Evolutionary conservation across 768 basidiomycete genomes (phyloP).

Genomic region (Saitozyma podzolica): DNA sequence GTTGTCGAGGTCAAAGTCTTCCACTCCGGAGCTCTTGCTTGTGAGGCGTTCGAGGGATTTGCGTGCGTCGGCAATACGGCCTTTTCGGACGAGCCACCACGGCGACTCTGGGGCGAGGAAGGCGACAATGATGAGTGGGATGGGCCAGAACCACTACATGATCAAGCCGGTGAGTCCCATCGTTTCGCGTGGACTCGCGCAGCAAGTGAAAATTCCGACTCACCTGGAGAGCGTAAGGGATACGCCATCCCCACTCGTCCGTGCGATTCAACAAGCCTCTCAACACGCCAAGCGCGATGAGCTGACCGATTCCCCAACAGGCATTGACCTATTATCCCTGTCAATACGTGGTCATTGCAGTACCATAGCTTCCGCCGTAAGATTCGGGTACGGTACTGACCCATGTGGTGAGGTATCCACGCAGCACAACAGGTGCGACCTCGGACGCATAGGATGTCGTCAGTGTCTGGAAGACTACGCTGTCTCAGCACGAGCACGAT

Average conservation of each 20-base stretch:
- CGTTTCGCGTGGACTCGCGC: too few relatives aligned
- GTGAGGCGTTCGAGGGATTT: conserved; percentile 6
- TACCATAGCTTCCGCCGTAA: too few relatives aligned
- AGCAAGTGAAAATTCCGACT: neutral
- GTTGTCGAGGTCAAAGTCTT: conserved; percentile 31
- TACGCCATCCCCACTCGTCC: conserved; percentile 38
- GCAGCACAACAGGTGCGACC: conserved; percentile 47
- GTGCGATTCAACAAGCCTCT: conserved; percentile 36
- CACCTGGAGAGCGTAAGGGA: conserved; percentile 28
- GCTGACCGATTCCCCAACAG: conserved; percentile 52
- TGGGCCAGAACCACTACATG: neutral
- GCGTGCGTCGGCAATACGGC: conserved; percentile 15
- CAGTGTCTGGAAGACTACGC: conserved; percentile 14
- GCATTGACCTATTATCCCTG: conserved; percentile 33
- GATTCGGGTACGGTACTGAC: conserved; percentile 4
- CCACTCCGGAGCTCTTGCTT: conserved; percentile 9
- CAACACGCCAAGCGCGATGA: conserved; percentile 48
- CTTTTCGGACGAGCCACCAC: conserved; percentile 28
- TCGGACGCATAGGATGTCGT: conserved; percentile 50
- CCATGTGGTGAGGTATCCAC: conserved; percentile 45
- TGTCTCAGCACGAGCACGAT: too few relatives aligned
- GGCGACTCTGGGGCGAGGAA: conserved; percentile 24
- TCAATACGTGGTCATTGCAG: too few relatives aligned
- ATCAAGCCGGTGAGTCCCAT: neutral
- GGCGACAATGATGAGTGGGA: conserved; percentile 12